Conservation (phyloP, 805 yeast species). For the Dipodascus geniculatus region DNA sequence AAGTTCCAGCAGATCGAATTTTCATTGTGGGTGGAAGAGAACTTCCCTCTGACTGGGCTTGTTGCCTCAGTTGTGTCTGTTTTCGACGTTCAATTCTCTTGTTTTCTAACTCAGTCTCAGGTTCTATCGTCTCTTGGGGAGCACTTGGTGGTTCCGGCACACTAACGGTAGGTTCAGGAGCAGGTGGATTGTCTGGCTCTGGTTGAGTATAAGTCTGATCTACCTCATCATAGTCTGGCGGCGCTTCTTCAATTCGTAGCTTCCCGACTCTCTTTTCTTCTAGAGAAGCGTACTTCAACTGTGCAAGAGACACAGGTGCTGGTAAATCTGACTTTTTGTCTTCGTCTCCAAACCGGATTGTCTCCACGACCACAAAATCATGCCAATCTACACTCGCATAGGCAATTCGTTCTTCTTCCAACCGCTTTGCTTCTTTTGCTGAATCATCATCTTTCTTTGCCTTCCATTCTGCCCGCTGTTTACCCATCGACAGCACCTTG, state of each 20-base stretch:
- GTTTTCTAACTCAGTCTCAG: constrained; percentile 7
- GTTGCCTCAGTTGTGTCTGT: constrained; percentile 7
- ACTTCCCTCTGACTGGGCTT: constrained; percentile 8
- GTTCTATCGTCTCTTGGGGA: constrained; percentile 6
- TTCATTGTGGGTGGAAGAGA: constrained; percentile 33
- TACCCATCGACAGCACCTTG: constrained; percentile 36
- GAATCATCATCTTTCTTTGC: constrained; percentile 28
- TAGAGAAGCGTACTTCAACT: constrained; percentile 50
- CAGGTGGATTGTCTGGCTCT: not conserved
- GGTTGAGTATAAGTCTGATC: constrained; percentile 7
- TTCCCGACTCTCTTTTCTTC: constrained; percentile 34
- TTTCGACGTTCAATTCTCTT: constrained; percentile 11
- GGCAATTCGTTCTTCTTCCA: constrained; percentile 35
- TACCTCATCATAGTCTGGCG: constrained; percentile 27
- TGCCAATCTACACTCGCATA: constrained; percentile 84
- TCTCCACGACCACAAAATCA: constrained; percentile 61
- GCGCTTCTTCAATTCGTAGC: constrained; percentile 31
- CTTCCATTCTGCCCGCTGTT: constrained; percentile 43
- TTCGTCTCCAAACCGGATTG: constrained; percentile 48
- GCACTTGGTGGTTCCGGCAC: constrained; percentile 4
- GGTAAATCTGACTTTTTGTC: constrained; percentile 37
- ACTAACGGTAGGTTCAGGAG: not conserved
- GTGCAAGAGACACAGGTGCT: constrained; percentile 41
- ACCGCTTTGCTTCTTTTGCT: constrained; percentile 26
- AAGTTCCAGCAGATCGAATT: constrained; percentile 59